Evolutionary conservation across 306 rosid genomes (phyloP), one percentile per base, ranked within the genome.

Genomic region (Benincasa hispida): DNA sequence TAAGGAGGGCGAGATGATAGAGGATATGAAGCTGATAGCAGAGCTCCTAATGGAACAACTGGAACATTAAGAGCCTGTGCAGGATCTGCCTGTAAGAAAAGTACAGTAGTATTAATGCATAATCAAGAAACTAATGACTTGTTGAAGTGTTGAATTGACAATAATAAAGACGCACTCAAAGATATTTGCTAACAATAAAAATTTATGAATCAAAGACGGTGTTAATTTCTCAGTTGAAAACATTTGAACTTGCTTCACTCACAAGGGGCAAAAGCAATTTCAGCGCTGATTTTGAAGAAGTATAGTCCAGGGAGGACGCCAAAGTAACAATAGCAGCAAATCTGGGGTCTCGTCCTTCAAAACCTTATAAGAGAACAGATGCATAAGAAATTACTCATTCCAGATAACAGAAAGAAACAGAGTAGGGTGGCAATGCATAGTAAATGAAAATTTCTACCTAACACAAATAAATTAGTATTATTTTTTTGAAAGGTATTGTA

Each of bases 11-110:
- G 78, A 58, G 87, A 88, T 83, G 99, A 88, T 79, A 92, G 96
- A 79, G 96, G 96, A 87, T 90, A 90, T 56, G 99, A 91, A 48
- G 97, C 99, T 60, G 97, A 72, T 83, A 95, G 74, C 68, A 95
- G 51, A 76, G 91, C 84, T 77, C 99, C 99, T 77, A 92, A 86
- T 78, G 99, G 99, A 82, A 95, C 89, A 79, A 85, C 92, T 75
- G 98, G 99, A 66, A 95, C 96, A 79, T 86, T 95, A 77, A 95
- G 88, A 80, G 92, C 99, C 88, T 95, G 92, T 14, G 99, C 99
- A 18, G 99, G 99, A 82, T 95, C 99, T 60, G 98, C 99, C 99
- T 95, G 93, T 83, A 81, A 14, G 80, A 65, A 74, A 93, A 77
- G 55, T 62, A 73, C 70, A 79, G 81, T 24, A 56, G 80, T 56